phyloP scores from a whole-genome alignment of 2,329 filamentous ascomycete genomes.

The Neofusicoccum parvum region DNA sequence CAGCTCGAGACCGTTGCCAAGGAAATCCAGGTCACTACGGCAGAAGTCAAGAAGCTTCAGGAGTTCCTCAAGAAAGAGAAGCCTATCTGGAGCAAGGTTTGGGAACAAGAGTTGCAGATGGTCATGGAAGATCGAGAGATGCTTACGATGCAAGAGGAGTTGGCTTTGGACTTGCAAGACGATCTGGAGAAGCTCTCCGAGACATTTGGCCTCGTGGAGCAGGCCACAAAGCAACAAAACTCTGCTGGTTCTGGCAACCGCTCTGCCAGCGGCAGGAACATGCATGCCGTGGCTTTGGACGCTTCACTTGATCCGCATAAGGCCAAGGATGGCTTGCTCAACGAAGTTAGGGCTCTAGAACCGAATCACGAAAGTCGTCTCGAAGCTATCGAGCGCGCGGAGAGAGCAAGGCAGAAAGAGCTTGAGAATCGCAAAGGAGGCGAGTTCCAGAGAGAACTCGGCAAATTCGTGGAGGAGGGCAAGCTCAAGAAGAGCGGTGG shows the following conservation, averaged over 20 bases:
- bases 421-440: slow-evolving; percentile 73
- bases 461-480: slow-evolving; percentile 81
- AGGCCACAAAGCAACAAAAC: slow-evolving; percentile 95
- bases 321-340: slow-evolving; percentile 88
- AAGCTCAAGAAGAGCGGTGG: slow-evolving; percentile 96
- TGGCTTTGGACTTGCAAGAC: slow-evolving; percentile 87
- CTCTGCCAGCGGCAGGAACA: slow-evolving; percentile 51
- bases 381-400: slow-evolving; percentile 95
- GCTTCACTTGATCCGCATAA: slow-evolving; percentile 68
- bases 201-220: slow-evolving; percentile 92
- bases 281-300: slow-evolving; percentile 44
- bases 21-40: slow-evolving; percentile 77
- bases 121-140: slow-evolving; percentile 96
- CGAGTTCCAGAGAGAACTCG: slow-evolving; percentile 83
- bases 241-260: slow-evolving; percentile 64
- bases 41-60: slow-evolving; percentile 91
- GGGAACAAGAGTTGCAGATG: slow-evolving; percentile 95
- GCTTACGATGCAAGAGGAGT: slow-evolving; percentile 93
- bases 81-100: slow-evolving; percentile 97
- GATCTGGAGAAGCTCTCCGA: slow-evolving; percentile 93
- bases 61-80: slow-evolving; percentile 91
- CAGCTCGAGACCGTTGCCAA: slow-evolving; percentile 88
- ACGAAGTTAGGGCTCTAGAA: slow-evolving; percentile 88
- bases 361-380: slow-evolving; percentile 92
- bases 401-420: slow-evolving; percentile 87